phyloP scores from a whole-genome alignment of 164 flowering plant species.

The Saururus chinensis region DNA sequence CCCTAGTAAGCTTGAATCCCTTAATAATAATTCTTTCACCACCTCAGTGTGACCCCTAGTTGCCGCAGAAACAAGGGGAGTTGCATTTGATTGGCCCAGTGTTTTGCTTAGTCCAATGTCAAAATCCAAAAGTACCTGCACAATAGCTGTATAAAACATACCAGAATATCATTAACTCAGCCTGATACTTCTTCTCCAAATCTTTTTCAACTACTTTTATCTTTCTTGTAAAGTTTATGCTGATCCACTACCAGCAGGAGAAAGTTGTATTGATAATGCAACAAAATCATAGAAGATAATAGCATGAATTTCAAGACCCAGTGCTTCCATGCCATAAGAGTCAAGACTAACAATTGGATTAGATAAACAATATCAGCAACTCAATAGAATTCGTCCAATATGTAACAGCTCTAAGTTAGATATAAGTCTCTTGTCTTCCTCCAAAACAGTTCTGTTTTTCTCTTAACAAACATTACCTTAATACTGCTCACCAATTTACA shows the following conservation, averaged over 20 bases:
- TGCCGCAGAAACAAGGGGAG: constrained; percentile 85
- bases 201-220: background rate
- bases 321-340: no score
- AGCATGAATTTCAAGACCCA: background rate
- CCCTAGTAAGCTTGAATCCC: constrained; percentile 54
- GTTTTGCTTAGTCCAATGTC: constrained; percentile 54
- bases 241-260: background rate
- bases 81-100: constrained; percentile 52
- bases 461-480: no score
- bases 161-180: constrained; percentile 1
- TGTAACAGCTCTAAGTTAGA: no score
- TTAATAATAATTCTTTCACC: constrained; percentile 50
- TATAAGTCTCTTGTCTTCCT: no score
- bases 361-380: no score
- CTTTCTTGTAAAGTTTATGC: background rate
- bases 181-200: no score
- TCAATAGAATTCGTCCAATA: no score
- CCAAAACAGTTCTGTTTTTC: no score
- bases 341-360: no score
- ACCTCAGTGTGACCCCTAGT: constrained; percentile 62
- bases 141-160: constrained; percentile 45
- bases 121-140: constrained; percentile 58
- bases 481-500: no score
- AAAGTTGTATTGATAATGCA: no score
- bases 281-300: background rate